Conservation (phyloP, 2,329 filamentous ascomycete genomes). For the Malbranchea zuffiana region DNA sequence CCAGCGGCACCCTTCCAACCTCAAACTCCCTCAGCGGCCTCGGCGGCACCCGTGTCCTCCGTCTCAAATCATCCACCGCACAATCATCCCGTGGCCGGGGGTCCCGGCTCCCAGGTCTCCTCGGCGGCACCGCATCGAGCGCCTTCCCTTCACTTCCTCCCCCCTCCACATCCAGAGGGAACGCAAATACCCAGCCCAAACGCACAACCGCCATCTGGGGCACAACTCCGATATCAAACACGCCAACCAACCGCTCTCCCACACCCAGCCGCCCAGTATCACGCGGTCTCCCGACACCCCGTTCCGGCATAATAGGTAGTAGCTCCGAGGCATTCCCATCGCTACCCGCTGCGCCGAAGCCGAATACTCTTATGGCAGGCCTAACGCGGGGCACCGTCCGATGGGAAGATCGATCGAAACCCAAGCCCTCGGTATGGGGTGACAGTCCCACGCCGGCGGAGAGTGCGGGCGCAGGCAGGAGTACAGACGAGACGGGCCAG, state of each 20-base stretch:
- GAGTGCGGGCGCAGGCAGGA: slow-evolving; percentile 15
- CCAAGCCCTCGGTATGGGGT: slow-evolving; percentile 30
- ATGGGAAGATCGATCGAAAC: slow-evolving; percentile 32
- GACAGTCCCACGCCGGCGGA: slow-evolving; percentile 17
- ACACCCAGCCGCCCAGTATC: slow-evolving; percentile 22
- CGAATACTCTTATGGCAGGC: slow-evolving; percentile 44
- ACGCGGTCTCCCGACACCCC: slow-evolving; percentile 17
- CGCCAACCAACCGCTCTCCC: slow-evolving; percentile 17
- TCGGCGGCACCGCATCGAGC: slow-evolving; percentile 22
- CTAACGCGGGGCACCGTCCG: slow-evolving; percentile 37
- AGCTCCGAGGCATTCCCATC: slow-evolving; percentile 64
- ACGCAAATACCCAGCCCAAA: not conserved
- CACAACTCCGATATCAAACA: slow-evolving; percentile 17
- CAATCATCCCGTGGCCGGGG: slow-evolving; percentile 55
- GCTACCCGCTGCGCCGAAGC: slow-evolving; percentile 65
- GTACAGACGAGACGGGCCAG: slow-evolving; percentile 16
- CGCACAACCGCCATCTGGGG: slow-evolving; percentile 20
- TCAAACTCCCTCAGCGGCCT: slow-evolving; percentile 40
- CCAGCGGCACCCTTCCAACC: slow-evolving; percentile 55
- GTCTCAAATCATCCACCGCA: slow-evolving; percentile 57
- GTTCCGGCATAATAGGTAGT: slow-evolving; percentile 21
- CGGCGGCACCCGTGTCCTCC: slow-evolving; percentile 49
- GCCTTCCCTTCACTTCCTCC: slow-evolving; percentile 37
- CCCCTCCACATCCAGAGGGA: slow-evolving; percentile 16
- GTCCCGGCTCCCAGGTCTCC: slow-evolving; percentile 35